phyloP scores from a whole-genome alignment of 169 alveolate genomes.

The Plasmodium reichenowi region DNA sequence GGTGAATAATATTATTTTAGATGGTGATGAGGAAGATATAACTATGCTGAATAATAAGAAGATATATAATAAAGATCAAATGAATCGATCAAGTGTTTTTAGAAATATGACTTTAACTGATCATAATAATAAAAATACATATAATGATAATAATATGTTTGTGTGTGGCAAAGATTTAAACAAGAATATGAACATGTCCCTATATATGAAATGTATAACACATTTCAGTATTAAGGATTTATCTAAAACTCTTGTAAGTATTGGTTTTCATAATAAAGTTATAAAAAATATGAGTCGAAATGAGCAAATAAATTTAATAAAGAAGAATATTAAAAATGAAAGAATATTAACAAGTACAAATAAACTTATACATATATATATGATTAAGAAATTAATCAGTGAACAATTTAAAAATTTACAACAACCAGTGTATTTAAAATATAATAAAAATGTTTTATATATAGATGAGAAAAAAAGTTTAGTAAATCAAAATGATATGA shows the following conservation, averaged over 20 bases:
- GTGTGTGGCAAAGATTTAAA: neutral
- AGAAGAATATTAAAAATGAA: slow-evolving; percentile 9
- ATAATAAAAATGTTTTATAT: slow-evolving; percentile 31
- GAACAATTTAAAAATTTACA: slow-evolving; percentile 52
- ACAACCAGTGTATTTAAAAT: slow-evolving; percentile 40
- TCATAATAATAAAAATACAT: neutral
- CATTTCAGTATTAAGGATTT: slow-evolving; percentile 26
- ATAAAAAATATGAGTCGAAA: slow-evolving; percentile 38
- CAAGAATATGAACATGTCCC: neutral
- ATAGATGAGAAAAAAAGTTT: slow-evolving; percentile 14
- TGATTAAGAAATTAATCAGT: slow-evolving; percentile 47
- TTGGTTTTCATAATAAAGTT: slow-evolving; percentile 11
- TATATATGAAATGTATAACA: neutral
- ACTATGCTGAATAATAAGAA: no score
- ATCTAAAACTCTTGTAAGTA: slow-evolving; percentile 6
- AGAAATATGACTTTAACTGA: neutral
- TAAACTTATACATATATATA: slow-evolving; percentile 27
- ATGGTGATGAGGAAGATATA: no score
- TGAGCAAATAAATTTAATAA: slow-evolving; percentile 44
- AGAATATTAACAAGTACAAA: slow-evolving; percentile 9
- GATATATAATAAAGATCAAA: no score
- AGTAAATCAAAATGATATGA: neutral
- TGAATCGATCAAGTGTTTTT: no score
- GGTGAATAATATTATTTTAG: no score
- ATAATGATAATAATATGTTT: neutral